Evolutionary conservation across 148 eudicot species (phyloP).

Genomic region (Vaccinium vitisidaea): DNA sequence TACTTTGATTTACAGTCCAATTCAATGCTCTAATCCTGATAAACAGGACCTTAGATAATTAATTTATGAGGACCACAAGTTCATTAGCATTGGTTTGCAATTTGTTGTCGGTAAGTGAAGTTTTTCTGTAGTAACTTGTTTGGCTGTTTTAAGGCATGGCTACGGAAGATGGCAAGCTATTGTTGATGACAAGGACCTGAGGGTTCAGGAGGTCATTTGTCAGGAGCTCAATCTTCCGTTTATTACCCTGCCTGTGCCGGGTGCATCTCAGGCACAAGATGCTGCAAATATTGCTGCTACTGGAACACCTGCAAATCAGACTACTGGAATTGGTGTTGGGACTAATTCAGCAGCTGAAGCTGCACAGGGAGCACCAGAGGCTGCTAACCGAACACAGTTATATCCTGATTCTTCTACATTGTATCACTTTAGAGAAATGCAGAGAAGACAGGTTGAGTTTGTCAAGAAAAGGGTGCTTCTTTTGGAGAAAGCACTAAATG

Average conservation of each 20-base stretch:
- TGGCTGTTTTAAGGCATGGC: slow-evolving; percentile 67
- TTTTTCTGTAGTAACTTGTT: slow-evolving; percentile 2
- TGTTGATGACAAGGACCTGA: slow-evolving; percentile 87
- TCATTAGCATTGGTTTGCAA: neutral
- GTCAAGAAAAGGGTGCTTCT: slow-evolving; percentile 84
- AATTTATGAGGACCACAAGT: neutral
- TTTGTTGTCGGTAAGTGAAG: neutral
- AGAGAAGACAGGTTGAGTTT: slow-evolving; percentile 90
- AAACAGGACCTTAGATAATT: neutral
- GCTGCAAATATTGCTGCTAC: slow-evolving; percentile 28
- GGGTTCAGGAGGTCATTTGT: slow-evolving; percentile 76
- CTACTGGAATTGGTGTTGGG: slow-evolving; percentile 38
- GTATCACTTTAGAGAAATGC: slow-evolving; percentile 86
- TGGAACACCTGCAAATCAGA: slow-evolving; percentile 39
- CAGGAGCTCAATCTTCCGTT: slow-evolving; percentile 80
- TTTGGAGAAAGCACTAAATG: slow-evolving; percentile 75
- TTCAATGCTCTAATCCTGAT: neutral
- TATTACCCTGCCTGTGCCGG: slow-evolving; percentile 51
- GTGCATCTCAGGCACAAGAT: slow-evolving; percentile 46
- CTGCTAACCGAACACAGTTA: slow-evolving; percentile 33
- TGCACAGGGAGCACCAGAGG: slow-evolving; percentile 43
- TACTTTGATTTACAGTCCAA: neutral
- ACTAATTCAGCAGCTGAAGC: slow-evolving; percentile 44
- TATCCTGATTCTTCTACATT: slow-evolving; percentile 42
- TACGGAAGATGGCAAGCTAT: slow-evolving; percentile 99